Conservation (phyloP, 1,284 basidiomycete species). For the Ganoderma meredithae region DNA sequence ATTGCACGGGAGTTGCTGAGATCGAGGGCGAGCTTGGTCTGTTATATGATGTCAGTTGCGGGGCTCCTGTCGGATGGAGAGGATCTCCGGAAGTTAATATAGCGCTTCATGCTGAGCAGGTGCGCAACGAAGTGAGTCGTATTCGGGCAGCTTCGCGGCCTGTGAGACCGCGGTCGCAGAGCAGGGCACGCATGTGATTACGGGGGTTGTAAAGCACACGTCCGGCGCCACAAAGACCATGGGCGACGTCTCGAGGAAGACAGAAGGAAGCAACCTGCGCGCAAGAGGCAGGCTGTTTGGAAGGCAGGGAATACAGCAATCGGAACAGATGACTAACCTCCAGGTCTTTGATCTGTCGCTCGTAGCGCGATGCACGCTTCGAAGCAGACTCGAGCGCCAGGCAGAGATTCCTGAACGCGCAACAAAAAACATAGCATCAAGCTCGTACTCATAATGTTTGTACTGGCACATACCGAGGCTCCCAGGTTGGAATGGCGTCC, state of each 20-base stretch:
- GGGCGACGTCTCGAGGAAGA: slow-evolving; percentile 20
- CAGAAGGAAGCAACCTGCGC: neutral
- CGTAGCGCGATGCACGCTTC: slow-evolving; percentile 60
- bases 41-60: slow-evolving; percentile 24
- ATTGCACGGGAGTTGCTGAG: slow-evolving; percentile 76
- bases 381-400: slow-evolving; percentile 54
- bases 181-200: slow-evolving; percentile 27
- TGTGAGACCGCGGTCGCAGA: neutral
- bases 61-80: slow-evolving; percentile 17
- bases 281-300: neutral
- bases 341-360: slow-evolving; percentile 72
- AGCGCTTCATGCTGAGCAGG: neutral
- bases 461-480: slow-evolving; percentile 27
- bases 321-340: slow-evolving; percentile 54
- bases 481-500: slow-evolving; percentile 25
- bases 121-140: neutral
- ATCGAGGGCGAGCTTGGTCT: slow-evolving; percentile 71
- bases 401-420: slow-evolving; percentile 33
- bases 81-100: slow-evolving; percentile 10
- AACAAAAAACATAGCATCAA: neutral
- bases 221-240: slow-evolving; percentile 13
- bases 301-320: slow-evolving; percentile 4
- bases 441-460: neutral
- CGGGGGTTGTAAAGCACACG: slow-evolving; percentile 7
- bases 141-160: neutral